phyloP scores from a whole-genome alignment of 768 basidiomycete species.

The Leucosporidium yakuticum region DNA sequence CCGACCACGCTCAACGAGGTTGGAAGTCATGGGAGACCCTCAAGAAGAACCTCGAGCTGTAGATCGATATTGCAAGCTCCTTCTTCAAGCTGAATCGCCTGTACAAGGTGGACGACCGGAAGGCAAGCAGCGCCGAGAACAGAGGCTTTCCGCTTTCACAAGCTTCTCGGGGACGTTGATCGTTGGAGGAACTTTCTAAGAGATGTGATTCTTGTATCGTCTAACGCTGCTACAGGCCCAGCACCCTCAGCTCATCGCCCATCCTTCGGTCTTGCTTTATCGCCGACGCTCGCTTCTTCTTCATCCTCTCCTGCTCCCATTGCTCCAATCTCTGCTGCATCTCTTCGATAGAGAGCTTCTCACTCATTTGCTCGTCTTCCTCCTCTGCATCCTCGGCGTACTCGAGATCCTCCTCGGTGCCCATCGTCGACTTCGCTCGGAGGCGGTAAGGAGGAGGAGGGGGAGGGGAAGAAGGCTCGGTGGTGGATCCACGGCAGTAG shows the following conservation, averaged over 20 bases:
- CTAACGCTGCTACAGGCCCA: no score
- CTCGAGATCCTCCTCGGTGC: background rate
- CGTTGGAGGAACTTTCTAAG: no score
- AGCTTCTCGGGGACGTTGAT: no score
- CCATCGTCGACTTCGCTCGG: background rate
- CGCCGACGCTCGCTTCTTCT: no score
- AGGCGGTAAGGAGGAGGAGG: conserved; percentile 3
- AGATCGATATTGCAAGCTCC: background rate
- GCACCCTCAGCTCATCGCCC: no score
- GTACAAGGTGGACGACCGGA: no score
- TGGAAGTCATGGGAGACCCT: conserved; percentile 17
- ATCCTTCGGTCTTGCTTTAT: no score
- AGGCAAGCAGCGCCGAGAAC: no score
- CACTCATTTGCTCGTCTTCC: background rate
- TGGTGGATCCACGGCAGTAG: background rate
- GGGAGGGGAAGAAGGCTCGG: background rate
- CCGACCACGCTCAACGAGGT: conserved; percentile 11
- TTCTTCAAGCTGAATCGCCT: no score
- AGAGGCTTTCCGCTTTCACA: no score
- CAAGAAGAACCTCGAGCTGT: conserved; percentile 8
- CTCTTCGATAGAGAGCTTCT: background rate
- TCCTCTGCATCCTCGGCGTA: background rate
- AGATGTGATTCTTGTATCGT: no score
- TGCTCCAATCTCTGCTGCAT: background rate
- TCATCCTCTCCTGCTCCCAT: background rate